phyloP scores from a whole-genome alignment of 2,329 filamentous ascomycete species.

The Anisogramma anomala region DNA sequence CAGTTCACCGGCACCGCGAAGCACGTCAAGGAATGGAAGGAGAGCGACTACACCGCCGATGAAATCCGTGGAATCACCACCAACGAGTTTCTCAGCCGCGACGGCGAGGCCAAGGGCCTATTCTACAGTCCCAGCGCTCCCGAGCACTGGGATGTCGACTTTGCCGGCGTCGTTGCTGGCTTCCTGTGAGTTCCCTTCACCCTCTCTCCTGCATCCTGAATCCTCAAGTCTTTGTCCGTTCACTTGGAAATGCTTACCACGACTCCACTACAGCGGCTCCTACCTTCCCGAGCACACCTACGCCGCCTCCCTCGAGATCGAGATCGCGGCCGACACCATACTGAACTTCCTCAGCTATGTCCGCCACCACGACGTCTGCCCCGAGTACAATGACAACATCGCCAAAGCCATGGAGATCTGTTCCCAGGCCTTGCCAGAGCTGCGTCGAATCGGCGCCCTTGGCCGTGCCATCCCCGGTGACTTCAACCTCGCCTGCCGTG shows the following conservation, averaged over 20 bases:
- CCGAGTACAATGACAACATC: conserved; percentile 63
- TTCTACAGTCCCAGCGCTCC: conserved; percentile 40
- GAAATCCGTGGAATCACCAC: conserved; percentile 55
- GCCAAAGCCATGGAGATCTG: conserved; percentile 55
- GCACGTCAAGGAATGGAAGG: conserved; percentile 22
- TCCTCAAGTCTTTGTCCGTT: too few relatives aligned
- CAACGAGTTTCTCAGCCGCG: conserved; percentile 44
- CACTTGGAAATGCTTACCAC: background rate
- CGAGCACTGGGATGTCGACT: conserved; percentile 67
- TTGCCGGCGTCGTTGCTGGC: conserved; percentile 62
- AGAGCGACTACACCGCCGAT: conserved; percentile 41
- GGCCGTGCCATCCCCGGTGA: conserved; percentile 52
- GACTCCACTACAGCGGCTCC: conserved; percentile 32
- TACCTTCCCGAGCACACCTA: conserved; percentile 45
- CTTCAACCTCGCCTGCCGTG: conserved; percentile 68
- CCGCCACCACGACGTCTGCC: conserved; percentile 72
- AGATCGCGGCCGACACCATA: conserved; percentile 55
- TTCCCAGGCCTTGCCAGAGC: conserved; percentile 52
- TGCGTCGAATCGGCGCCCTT: conserved; percentile 46
- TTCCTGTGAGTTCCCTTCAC: conserved; percentile 52
- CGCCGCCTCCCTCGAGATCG: conserved; percentile 42
- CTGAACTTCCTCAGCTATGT: conserved; percentile 85
- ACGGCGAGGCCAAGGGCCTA: conserved; percentile 25
- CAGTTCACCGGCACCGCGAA: conserved; percentile 49
- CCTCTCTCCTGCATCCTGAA: background rate